These are phyloP conservation scores for Brachypodium distachyon DNA, from an alignment of 202 grass and related monocot genomes.

Conservation along the genomic window DNA sequence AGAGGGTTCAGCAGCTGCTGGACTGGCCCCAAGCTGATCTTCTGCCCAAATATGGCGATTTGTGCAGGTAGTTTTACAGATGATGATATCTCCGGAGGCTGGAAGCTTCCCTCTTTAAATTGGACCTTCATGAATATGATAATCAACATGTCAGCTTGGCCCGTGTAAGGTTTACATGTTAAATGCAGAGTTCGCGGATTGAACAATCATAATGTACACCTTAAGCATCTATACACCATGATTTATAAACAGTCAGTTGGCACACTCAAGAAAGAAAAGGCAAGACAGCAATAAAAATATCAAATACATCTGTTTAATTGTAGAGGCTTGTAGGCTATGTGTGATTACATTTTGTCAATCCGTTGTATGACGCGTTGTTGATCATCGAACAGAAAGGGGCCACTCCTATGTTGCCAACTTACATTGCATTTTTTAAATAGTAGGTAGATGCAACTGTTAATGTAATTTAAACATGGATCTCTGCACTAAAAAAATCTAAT, in stretches of 20 bases:
- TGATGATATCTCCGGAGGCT: conserved; percentile 66
- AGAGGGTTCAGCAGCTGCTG: conserved; percentile 50
- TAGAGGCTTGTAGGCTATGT: background rate
- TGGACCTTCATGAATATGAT: conserved; percentile 43
- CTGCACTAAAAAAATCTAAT: background rate
- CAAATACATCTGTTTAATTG: background rate
- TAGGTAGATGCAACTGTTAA: background rate
- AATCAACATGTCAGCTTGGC: background rate
- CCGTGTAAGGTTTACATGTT: background rate
- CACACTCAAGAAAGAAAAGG: too few species aligned
- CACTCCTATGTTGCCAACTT: background rate
- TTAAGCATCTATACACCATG: background rate
- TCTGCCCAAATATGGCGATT: conserved; percentile 76
- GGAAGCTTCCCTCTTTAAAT: conserved; percentile 82
- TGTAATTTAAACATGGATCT: background rate
- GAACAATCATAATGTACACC: background rate
- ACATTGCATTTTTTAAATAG: background rate
- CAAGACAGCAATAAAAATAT: background rate
- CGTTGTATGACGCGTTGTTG: background rate
- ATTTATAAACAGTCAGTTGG: too few species aligned
- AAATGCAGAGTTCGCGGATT: background rate
- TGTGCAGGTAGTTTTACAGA: conserved; percentile 60
- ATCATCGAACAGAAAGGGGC: background rate
- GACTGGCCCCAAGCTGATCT: conserved; percentile 65
- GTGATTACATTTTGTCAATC: background rate